phyloP scores from a whole-genome alignment of 306 rosid genomes.

The Senna siamea region DNA sequence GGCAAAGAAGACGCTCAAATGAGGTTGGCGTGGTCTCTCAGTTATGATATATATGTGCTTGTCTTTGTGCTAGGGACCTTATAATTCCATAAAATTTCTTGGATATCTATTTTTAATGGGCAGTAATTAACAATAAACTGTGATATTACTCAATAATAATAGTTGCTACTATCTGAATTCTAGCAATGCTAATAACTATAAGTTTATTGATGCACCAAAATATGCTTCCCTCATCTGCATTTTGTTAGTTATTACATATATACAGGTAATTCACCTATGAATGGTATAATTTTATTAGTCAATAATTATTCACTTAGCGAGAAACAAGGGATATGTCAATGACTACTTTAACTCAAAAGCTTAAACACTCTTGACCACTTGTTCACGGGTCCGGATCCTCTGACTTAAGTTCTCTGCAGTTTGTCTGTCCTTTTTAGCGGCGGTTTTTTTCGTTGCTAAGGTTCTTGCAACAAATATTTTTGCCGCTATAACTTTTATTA shows the following conservation, averaged over 20 bases:
- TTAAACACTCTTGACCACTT: too few relatives aligned
- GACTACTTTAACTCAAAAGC: too few relatives aligned
- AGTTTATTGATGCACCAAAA: too few relatives aligned
- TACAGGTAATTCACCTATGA: neutral
- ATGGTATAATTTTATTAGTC: neutral
- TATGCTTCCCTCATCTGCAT: too few relatives aligned
- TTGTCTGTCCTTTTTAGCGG: too few relatives aligned
- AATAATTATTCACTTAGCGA: neutral
- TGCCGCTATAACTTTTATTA: too few relatives aligned
- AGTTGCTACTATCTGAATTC: neutral
- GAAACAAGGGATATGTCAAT: neutral
- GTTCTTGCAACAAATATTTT: too few relatives aligned
- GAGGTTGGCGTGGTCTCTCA: slow-evolving; percentile 55
- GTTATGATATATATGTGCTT: neutral
- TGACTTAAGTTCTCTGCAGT: too few relatives aligned
- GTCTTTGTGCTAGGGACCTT: slow-evolving; percentile 17
- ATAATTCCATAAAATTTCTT: neutral
- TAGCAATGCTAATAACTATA: too few relatives aligned
- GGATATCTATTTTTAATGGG: neutral
- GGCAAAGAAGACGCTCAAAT: slow-evolving; percentile 65
- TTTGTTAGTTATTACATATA: neutral
- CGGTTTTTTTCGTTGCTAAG: too few relatives aligned
- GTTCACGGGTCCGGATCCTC: too few relatives aligned
- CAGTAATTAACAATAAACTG: neutral
- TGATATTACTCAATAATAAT: slow-evolving; percentile 14